Conservation (phyloP, 352 stramenopile genomes). For the Paralagenidium karlingii region DNA sequence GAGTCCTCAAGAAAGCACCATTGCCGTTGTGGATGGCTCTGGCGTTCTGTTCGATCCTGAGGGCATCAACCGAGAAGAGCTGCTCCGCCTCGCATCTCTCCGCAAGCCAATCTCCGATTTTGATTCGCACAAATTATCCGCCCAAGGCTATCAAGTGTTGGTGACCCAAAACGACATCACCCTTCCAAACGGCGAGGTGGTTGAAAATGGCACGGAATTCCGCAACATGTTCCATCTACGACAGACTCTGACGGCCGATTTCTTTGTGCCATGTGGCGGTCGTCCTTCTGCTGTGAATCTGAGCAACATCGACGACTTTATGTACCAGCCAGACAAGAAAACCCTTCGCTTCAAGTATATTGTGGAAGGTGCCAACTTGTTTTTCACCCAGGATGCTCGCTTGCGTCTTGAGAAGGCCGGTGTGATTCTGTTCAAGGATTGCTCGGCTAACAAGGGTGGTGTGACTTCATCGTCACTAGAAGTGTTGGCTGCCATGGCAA, state of each 20-base stretch:
- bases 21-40: slow-evolving; percentile 91
- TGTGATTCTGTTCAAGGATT: slow-evolving; percentile 96
- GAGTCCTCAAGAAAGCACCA: slow-evolving; percentile 89
- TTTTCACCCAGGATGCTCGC: slow-evolving; percentile 92
- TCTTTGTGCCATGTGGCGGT: slow-evolving; percentile 94
- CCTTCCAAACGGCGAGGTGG: slow-evolving; percentile 44
- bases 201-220: slow-evolving; percentile 92
- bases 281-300: slow-evolving; percentile 93
- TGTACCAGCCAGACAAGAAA: slow-evolving; percentile 50
- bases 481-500: slow-evolving; percentile 54
- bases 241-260: slow-evolving; percentile 84
- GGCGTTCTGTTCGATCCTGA: slow-evolving; percentile 91
- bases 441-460: slow-evolving; percentile 83
- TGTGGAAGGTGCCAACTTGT: slow-evolving; percentile 96
- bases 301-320: slow-evolving; percentile 90
- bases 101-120: slow-evolving; percentile 86
- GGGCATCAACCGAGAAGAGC: slow-evolving; percentile 86
- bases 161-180: slow-evolving; percentile 63
- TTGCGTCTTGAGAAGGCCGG: slow-evolving; percentile 89
- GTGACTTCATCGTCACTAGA: slow-evolving; percentile 72
- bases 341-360: slow-evolving; percentile 90
- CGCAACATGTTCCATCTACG: slow-evolving; percentile 97
- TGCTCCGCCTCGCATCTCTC: slow-evolving; percentile 87
- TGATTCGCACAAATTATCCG: slow-evolving; percentile 55
- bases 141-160: slow-evolving; percentile 48